A percentile compares a stretch with the other conserved stretches of the same genome.
These are phyloP conservation scores for Diphasiastrum complanatum DNA, from an alignment of 83 land plant genomes.

Conservation along the genomic window DNA sequence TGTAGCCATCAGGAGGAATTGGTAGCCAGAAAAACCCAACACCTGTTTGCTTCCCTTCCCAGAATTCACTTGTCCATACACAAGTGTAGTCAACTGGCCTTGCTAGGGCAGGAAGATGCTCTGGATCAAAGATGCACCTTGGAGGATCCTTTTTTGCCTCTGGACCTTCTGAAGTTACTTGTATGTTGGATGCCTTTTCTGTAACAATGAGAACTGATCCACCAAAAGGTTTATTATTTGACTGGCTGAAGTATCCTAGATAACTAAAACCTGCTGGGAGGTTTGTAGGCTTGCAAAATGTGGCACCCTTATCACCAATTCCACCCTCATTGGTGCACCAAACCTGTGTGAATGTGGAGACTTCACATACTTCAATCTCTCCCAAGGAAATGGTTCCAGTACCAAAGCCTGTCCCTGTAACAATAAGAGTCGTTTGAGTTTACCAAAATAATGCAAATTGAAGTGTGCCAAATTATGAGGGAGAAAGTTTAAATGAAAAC, in stretches of 20 bases:
- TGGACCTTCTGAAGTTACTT: not conserved
- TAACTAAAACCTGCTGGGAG: slow-evolving; percentile 48
- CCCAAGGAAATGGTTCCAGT: slow-evolving; percentile 52
- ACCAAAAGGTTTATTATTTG: slow-evolving; percentile 41
- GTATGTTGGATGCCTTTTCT: slow-evolving; percentile 18
- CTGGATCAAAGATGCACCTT: not conserved
- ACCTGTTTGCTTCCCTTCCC: slow-evolving; percentile 39
- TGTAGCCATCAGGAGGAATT: slow-evolving; percentile 59
- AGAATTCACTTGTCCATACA: slow-evolving; percentile 58
- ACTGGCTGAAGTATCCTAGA: slow-evolving; percentile 50
- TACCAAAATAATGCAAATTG: too few relatives aligned
- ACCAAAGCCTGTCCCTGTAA: slow-evolving; percentile 58
- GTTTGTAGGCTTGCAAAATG: slow-evolving; percentile 54
- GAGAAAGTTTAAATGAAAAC: too few relatives aligned
- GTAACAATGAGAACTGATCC: slow-evolving; percentile 55
- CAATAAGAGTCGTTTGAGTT: not conserved
- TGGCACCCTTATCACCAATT: slow-evolving; percentile 40
- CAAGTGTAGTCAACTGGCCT: slow-evolving; percentile 51
- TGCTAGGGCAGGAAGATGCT: slow-evolving; percentile 27
- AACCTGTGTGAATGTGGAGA: slow-evolving; percentile 46
- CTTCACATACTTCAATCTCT: slow-evolving; percentile 47
- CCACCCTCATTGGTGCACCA: slow-evolving; percentile 65
- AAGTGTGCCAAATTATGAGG: too few relatives aligned
- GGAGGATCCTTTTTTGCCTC: slow-evolving; percentile 6
- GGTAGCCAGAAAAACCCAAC: slow-evolving; percentile 62